Base-by-base conservation (phyloP, 2,329 filamentous ascomycete species). In the Epichloe elymi region DNA sequence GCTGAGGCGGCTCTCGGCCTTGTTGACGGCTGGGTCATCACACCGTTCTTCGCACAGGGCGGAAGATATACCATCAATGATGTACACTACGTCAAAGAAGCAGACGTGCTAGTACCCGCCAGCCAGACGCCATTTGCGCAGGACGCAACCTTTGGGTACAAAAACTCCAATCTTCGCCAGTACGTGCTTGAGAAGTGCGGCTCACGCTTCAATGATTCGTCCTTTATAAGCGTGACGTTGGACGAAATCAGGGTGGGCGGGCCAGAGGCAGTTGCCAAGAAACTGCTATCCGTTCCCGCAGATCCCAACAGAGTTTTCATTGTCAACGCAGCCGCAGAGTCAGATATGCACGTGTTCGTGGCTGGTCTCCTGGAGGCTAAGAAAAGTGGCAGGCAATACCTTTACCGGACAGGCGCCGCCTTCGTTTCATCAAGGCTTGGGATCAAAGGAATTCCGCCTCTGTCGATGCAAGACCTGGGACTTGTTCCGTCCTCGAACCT, bases 21-120 rank as follows among this genome's bases (percentile, higher is more conserved):
- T 4, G 67, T 69, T 8, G 74, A 78, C 55, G 73, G 69, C 0
- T 75, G 74, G 69, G 64, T 80, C 3, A 62, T 80, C 1, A 72
- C 75, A 0, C 77, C 76, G 0, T 79, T 79, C 59, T 81, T 80
- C 61, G 65, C 71, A 23, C 75, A 80, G 58, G 77, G 77, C 12
- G 76, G 76, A 0, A 63, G 77, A 3, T 73, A 72, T 45, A 80
- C 76, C 0, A 74, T 79, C 35, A 57, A 74, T 30, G 71, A 80
- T 58, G 68, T 79, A 3, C 76, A 80, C 58, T 80, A 80, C 53
- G 75, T 80, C n/a, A 69, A 70, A 5, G 75, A 79, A 50, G 70
- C 68, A 1, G 70, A 72, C 4, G 56, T 49, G 11, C 54, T 63
- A 1, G 56, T 63, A 1, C 60, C 76, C 0, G 75, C 74, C 0